Conservation (phyloP, 257 asterid genomes). For the Salvia hispanica region DNA sequence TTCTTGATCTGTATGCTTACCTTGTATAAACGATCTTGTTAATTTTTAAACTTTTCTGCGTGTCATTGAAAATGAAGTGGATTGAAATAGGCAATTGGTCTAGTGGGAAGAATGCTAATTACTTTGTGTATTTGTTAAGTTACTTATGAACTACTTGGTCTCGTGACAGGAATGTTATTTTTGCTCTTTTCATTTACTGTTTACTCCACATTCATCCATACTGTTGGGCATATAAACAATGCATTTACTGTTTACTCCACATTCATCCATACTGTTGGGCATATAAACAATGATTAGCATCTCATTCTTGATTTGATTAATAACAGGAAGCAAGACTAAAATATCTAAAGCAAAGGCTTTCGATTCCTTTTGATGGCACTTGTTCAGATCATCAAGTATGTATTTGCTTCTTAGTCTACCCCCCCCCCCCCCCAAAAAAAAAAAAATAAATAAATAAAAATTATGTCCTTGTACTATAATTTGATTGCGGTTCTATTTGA, state of each 20-base stretch:
- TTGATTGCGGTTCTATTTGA: neutral
- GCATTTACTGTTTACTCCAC: neutral
- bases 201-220: neutral
- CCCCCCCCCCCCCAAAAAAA: neutral
- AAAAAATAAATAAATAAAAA: neutral
- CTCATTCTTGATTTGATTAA: constrained; percentile 36
- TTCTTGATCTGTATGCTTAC: no score
- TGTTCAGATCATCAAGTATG: constrained; percentile 83
- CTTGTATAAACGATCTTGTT: neutral
- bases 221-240: no score
- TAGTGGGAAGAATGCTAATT: neutral
- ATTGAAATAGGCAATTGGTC: neutral
- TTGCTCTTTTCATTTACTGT: neutral
- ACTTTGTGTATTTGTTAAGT: neutral
- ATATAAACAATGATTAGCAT: constrained; percentile 9
- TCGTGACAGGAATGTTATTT: constrained; percentile 14
- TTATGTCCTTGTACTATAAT: neutral
- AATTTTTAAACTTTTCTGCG: neutral
- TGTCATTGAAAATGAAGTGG: neutral
- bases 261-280: constrained; percentile 12
- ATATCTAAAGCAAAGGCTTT: constrained; percentile 70
- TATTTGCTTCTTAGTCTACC: constrained; percentile 8
- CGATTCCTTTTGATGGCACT: constrained; percentile 84
- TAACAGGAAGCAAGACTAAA: constrained; percentile 83
- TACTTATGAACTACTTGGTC: constrained; percentile 11